Percentiles rank a stretch among this genome's conserved stretches.
These are phyloP conservation scores for Colletotrichum neosansevieriae DNA, from an alignment of 2,329 filamentous ascomycete species.

Conservation along the genomic window DNA sequence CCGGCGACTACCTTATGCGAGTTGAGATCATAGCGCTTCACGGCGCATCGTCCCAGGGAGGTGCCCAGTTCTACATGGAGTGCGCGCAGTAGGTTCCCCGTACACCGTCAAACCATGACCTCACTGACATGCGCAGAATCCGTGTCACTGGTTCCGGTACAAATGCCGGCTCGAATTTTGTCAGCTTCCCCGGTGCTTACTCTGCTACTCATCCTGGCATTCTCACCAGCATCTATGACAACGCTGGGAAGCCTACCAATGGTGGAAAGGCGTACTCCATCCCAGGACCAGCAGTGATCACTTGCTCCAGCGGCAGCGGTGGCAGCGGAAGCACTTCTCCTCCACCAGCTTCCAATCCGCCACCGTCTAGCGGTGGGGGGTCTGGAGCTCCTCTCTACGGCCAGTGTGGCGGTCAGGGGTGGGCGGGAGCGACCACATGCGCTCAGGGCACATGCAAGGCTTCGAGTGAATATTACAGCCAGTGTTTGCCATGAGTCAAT, in stretches of 20 bases:
- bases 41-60: slow-evolving; percentile 46
- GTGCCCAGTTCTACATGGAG: slow-evolving; percentile 45
- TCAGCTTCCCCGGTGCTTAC: slow-evolving; percentile 46
- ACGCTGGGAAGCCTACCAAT: slow-evolving; percentile 45
- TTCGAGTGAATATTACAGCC: slow-evolving; percentile 45
- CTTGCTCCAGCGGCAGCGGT: slow-evolving; percentile 25
- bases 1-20: slow-evolving; percentile 57
- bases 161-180: slow-evolving; percentile 41
- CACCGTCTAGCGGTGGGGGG: slow-evolving; percentile 26
- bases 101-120: no score
- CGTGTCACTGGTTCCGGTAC: slow-evolving; percentile 44
- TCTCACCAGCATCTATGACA: slow-evolving; percentile 49
- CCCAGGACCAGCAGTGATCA: slow-evolving; percentile 47
- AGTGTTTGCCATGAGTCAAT: slow-evolving; percentile 43
- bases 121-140: slow-evolving; percentile 32
- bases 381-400: slow-evolving; percentile 41
- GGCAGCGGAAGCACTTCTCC: slow-evolving; percentile 17
- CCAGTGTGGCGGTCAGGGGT: slow-evolving; percentile 45
- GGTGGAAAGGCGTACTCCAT: slow-evolving; percentile 49
- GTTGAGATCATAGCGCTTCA: slow-evolving; percentile 58
- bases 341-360: slow-evolving; percentile 22
- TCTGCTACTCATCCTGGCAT: slow-evolving; percentile 43
- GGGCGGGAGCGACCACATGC: slow-evolving; percentile 46
- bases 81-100: slow-evolving; percentile 42
- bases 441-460: slow-evolving; percentile 46